Evolutionary conservation across 208 protist species (phyloP), one percentile per base, ranked within the genome.

Genomic region (Acanthamoeba triangularis): DNA sequence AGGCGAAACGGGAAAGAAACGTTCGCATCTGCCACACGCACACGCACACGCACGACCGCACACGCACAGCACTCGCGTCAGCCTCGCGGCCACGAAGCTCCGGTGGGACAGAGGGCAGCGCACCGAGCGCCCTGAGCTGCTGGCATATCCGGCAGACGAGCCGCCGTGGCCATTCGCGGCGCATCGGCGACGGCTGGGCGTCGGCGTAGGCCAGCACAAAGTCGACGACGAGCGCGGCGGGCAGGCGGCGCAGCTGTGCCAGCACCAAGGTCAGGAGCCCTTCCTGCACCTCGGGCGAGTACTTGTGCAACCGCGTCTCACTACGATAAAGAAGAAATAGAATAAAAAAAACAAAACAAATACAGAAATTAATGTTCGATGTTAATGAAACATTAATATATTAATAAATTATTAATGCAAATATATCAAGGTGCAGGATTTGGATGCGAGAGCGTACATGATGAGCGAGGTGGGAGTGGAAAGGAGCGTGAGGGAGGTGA

Each of bases 151-250:
- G 78, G 47, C 78, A 2, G 44, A 87, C 78, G 11, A 87, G 78
- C 47, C 37, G 35, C 14, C 78, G 78, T 16, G 78, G 20, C 18
- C 35, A 59, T 2, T 87, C 78, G 41, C 78, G 16, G 37, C 18
- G 37, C 78, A 87, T 87, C 2, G 78, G 78, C 25, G 78, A 87
- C 13, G 78, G 78, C n/a, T 59, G 44, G 11, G 78, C 37, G 30
- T 87, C 78, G 30, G 44, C 78, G 25, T 59, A 87, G n/a, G 47
- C 47, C 37, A 59, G 47, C 23, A 87, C 16, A 87, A 87, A 87
- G 78, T 52, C 44, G n/a, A 52, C 30, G 25, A 87, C 78, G 23
- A 87, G 44, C 47, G 37, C 23, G 7, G 78, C 16, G 37, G 78
- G 78, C 78, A 87, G 47, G 1, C 78, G 78, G 0, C 78, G 78